Percentiles rank a stretch among this genome's conserved stretches.
Evolutionary conservation across 306 rosid species (phyloP).

Genomic region (Parietaria judaica): DNA sequence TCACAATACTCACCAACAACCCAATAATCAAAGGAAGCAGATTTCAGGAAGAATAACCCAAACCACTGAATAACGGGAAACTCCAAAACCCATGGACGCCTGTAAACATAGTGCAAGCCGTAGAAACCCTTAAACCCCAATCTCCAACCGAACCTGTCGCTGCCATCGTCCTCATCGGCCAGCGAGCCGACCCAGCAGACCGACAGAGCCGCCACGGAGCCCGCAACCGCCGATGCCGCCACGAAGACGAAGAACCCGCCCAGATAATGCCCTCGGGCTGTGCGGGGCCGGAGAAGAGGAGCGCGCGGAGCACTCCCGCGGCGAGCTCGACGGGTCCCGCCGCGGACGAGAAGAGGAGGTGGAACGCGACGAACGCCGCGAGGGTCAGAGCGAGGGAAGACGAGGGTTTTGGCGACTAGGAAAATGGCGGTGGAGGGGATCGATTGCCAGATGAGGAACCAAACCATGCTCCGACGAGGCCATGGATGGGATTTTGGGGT

Average conservation of each 20-base stretch:
- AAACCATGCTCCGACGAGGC: conserved; percentile 37
- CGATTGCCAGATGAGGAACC: conserved; percentile 83
- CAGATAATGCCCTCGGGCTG: conserved; percentile 29
- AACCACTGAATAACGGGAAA: conserved; percentile 86
- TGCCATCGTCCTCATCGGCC: conserved; percentile 22
- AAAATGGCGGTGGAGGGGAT: conserved; percentile 62
- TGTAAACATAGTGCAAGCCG: conserved; percentile 54
- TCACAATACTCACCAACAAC: too few relatives aligned
- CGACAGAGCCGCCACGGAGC: conserved; percentile 37
- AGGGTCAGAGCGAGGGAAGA: conserved; percentile 37
- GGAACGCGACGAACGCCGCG: conserved; percentile 44
- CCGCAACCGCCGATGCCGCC: conserved; percentile 31
- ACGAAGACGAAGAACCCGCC: conserved; percentile 33
- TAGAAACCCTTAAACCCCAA: conserved; percentile 55
- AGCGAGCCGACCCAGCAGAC: conserved; percentile 32
- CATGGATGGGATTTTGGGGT: conserved; percentile 9
- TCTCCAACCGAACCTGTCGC: conserved; percentile 31
- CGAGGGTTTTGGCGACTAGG: conserved; percentile 36
- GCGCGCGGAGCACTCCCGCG: conserved; percentile 32
- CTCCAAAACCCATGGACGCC: conserved; percentile 64
- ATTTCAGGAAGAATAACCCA: neutral
- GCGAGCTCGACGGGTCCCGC: conserved; percentile 35
- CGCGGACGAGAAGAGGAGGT: too few relatives aligned
- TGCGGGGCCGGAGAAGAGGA: conserved; percentile 33
- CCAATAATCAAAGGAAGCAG: neutral